Conservation (phyloP, 495 filamentous ascomycete species). For the Podospora conica region DNA sequence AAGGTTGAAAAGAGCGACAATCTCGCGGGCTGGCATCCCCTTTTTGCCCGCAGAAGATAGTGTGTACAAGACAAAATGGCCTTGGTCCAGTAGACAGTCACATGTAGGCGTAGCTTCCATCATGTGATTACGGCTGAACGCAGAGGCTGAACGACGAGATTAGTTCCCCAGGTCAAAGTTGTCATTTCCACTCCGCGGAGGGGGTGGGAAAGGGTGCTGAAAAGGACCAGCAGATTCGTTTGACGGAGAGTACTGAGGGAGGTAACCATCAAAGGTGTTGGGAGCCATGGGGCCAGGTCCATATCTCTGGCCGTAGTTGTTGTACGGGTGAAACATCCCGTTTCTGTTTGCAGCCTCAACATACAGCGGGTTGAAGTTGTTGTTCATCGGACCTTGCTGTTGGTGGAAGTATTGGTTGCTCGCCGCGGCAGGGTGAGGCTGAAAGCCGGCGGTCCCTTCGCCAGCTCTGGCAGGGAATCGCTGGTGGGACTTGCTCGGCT, state of each 20-base stretch:
- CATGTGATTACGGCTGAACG: not conserved
- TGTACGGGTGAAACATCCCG: conserved; percentile 24
- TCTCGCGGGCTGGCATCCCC: not conserved
- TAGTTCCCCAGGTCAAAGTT: not conserved
- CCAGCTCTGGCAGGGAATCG: conserved; percentile 16
- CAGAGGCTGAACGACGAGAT: not conserved
- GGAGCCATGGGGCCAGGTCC: conserved; percentile 28
- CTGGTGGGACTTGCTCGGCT: conserved; percentile 10
- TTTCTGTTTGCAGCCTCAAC: conserved; percentile 29
- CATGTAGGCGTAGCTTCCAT: too few relatives aligned
- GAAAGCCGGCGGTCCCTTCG: conserved; percentile 11
- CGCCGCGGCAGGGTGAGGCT: conserved; percentile 15
- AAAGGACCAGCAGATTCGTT: conserved; percentile 8
- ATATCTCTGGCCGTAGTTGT: conserved; percentile 23
- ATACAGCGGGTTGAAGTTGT: conserved; percentile 40
- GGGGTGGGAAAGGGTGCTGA: not conserved
- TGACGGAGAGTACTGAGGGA: not conserved
- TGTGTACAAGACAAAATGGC: too few relatives aligned
- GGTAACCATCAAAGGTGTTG: not conserved
- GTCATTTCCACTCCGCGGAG: not conserved
- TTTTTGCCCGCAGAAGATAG: too few relatives aligned
- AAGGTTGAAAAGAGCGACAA: not conserved
- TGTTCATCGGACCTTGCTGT: conserved; percentile 25
- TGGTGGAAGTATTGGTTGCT: conserved; percentile 29
- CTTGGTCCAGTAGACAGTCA: too few relatives aligned